Percentiles rank a stretch among this genome's conserved stretches.
phyloP scores from a whole-genome alignment of 805 yeast species.

The Metschnikowia reukaufii region DNA sequence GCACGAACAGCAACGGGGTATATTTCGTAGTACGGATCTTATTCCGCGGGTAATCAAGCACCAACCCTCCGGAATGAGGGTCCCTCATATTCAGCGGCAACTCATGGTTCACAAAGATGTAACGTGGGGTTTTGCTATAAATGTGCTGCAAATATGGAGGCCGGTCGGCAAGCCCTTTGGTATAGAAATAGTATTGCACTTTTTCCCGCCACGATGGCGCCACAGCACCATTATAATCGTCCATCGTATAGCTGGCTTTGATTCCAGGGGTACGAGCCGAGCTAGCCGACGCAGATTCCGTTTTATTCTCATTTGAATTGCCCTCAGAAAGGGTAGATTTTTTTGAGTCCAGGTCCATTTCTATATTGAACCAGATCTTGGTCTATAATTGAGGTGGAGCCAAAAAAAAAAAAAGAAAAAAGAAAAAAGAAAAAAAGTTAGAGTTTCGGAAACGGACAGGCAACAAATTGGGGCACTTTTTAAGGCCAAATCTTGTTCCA shows the following conservation, averaged over 20 bases:
- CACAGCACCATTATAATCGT: constrained; percentile 12
- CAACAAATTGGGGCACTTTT: too few relatives aligned
- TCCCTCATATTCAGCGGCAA: constrained; percentile 46
- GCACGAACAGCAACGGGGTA: constrained; percentile 85
- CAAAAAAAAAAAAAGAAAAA: too few relatives aligned
- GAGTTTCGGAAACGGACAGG: too few relatives aligned
- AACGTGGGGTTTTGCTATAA: constrained; percentile 40
- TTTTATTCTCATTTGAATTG: constrained; percentile 2
- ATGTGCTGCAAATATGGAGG: constrained; percentile 40
- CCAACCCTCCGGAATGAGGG: constrained; percentile 59
- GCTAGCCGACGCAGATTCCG: constrained; percentile 3
- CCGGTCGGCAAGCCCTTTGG: constrained; percentile 25
- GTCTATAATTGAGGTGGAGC: too few relatives aligned
- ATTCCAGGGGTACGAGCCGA: not conserved
- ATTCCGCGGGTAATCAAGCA: constrained; percentile 71
- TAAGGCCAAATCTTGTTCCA: too few relatives aligned
- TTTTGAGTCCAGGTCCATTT: constrained; percentile 8
- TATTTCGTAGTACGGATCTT: constrained; percentile 94
- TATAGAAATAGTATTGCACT: constrained; percentile 19
- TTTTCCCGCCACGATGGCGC: constrained; percentile 15
- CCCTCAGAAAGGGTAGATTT: constrained; percentile 2
- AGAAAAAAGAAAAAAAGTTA: too few relatives aligned
- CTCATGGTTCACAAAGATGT: constrained; percentile 49
- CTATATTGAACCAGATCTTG: not conserved
- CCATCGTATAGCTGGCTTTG: constrained; percentile 13